Conservation (phyloP, 2,329 filamentous ascomycete genomes). For the Trichoderma simmonsii region DNA sequence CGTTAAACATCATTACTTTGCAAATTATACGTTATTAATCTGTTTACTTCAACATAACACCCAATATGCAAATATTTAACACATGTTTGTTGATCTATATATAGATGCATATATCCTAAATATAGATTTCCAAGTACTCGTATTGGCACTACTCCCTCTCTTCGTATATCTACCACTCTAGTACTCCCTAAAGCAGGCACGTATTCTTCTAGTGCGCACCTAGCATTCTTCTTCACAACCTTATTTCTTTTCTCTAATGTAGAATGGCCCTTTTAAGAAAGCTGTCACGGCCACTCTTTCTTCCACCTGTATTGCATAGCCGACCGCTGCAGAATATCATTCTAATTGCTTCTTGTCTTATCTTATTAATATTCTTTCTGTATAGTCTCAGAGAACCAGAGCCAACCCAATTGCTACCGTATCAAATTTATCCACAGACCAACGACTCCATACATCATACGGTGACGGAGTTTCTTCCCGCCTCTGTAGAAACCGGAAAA, state of each 20-base stretch:
- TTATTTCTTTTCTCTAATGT: not conserved
- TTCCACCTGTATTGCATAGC: not conserved
- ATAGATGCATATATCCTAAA: not conserved
- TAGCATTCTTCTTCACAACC: not conserved
- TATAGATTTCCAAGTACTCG: not conserved
- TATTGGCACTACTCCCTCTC: not conserved
- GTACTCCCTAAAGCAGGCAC: not conserved
- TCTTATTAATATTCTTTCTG: not conserved
- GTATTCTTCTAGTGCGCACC: not conserved
- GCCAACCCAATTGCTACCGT: not conserved
- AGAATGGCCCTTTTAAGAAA: constrained; percentile 6
- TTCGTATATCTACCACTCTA: not conserved
- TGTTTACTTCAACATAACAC: not conserved
- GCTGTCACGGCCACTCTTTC: not conserved
- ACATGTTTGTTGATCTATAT: not conserved
- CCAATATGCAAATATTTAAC: not conserved
- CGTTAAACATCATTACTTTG: not conserved
- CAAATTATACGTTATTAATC: not conserved
- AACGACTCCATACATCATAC: constrained; percentile 25
- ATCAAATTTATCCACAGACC: not conserved
- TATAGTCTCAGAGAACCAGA: not conserved
- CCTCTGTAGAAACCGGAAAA: constrained; percentile 24
- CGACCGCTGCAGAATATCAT: not conserved
- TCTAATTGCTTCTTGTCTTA: not conserved
- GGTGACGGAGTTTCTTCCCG: constrained; percentile 30